phyloP scores from a whole-genome alignment of 441 rosid species.

The Metrosideros polymorpha region DNA sequence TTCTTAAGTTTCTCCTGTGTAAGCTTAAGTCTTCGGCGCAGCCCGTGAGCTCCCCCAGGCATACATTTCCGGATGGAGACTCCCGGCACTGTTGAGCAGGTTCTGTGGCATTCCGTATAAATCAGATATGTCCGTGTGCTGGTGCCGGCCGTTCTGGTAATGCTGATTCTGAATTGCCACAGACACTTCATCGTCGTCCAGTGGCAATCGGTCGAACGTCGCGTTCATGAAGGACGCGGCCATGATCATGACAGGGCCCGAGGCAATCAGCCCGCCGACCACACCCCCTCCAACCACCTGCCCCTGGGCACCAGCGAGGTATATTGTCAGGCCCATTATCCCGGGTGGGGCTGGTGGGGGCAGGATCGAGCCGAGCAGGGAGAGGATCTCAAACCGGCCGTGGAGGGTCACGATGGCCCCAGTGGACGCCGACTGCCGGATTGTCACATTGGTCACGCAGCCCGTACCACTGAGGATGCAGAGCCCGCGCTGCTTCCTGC shows the following conservation, averaged over 20 bases:
- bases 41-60: background rate
- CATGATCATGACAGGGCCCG: slow-evolving; percentile 71
- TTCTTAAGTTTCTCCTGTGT: background rate
- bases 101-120: slow-evolving; percentile 62
- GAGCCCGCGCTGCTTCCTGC: slow-evolving; percentile 51
- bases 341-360: slow-evolving; percentile 74
- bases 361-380: slow-evolving; percentile 57
- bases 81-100: slow-evolving; percentile 49
- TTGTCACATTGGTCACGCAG: slow-evolving; percentile 56
- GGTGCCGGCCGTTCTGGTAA: slow-evolving; percentile 56
- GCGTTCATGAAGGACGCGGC: slow-evolving; percentile 70
- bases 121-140: slow-evolving; percentile 54
- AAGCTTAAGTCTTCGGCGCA: background rate
- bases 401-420: slow-evolving; percentile 59
- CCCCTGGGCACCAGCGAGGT: slow-evolving; percentile 66
- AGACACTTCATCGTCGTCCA: slow-evolving; percentile 49
- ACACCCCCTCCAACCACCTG: slow-evolving; percentile 72
- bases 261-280: slow-evolving; percentile 58
- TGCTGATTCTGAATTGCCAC: slow-evolving; percentile 50
- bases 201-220: slow-evolving; percentile 57
- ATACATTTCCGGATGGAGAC: slow-evolving; percentile 46
- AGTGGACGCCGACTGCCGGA: slow-evolving; percentile 56
- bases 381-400: slow-evolving; percentile 69
- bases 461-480: slow-evolving; percentile 59
- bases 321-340: slow-evolving; percentile 54